Evolutionary conservation across 345 rosid genomes (phyloP).

Genomic region (Odontarrhena argentea): DNA sequence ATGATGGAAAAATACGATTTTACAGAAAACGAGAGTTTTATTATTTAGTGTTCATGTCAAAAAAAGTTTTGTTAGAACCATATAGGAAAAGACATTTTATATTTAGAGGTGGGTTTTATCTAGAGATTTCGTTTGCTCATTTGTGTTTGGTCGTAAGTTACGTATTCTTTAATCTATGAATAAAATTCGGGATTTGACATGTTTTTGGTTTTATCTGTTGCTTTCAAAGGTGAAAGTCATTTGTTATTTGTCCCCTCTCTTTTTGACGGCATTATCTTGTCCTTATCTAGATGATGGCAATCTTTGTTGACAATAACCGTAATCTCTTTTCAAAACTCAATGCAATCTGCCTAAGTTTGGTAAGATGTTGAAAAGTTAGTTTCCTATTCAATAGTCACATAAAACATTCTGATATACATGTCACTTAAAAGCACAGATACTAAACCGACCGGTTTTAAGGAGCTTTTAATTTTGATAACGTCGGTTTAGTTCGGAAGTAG

Average conservation of each 20-base stretch:
- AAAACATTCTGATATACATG: no score
- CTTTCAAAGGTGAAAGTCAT: slow-evolving; percentile 64
- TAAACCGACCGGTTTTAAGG: neutral
- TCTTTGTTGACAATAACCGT: slow-evolving; percentile 72
- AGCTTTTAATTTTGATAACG: neutral
- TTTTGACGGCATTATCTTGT: no score
- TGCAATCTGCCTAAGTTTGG: slow-evolving; percentile 75
- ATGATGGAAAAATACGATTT: no score
- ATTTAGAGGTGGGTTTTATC: no score
- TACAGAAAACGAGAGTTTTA: no score
- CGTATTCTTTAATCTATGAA: no score
- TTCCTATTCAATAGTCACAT: neutral
- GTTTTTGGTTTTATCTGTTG: slow-evolving; percentile 17
- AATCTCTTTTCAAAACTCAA: slow-evolving; percentile 63
- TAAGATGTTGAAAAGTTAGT: slow-evolving; percentile 35
- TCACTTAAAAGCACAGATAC: no score
- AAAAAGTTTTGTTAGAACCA: no score
- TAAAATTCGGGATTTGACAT: slow-evolving; percentile 9
- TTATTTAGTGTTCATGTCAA: no score
- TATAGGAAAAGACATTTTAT: no score
- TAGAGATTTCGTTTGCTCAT: no score
- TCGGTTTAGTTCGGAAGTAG: slow-evolving; percentile 1
- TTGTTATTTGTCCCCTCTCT: neutral
- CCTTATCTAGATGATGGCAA: slow-evolving; percentile 35
- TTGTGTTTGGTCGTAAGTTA: no score